A percentile compares a stretch with the other conserved stretches of the same genome.
Conservation (phyloP, 83 land plant genomes). For the Picea mariana region DNA sequence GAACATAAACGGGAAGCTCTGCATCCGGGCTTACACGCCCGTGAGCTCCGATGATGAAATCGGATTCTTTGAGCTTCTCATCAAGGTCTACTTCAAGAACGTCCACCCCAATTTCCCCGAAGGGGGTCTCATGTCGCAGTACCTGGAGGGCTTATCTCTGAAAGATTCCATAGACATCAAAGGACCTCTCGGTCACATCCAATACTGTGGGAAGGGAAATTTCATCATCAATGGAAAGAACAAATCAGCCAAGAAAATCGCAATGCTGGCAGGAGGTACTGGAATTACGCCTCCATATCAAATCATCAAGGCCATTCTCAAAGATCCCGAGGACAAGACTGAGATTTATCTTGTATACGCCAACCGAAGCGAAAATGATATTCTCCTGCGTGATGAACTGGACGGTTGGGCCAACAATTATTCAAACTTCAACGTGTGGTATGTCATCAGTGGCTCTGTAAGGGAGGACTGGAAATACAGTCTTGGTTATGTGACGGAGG, state of each 20-base stretch:
- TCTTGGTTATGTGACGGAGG: constrained; percentile 55
- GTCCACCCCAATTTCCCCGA: constrained; percentile 24
- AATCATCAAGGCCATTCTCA: constrained; percentile 43
- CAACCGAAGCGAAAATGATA: constrained; percentile 8
- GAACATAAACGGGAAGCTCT: constrained; percentile 67
- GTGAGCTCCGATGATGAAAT: constrained; percentile 55
- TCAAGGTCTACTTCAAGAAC: constrained; percentile 78
- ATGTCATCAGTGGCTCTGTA: constrained; percentile 48
- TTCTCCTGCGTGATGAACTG: too few relatives aligned
- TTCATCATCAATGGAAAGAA: constrained; percentile 56
- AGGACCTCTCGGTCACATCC: constrained; percentile 90
- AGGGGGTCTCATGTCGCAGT: constrained; percentile 89
- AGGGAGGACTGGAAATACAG: constrained; percentile 60
- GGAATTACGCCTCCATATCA: constrained; percentile 75
- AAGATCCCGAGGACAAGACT: constrained; percentile 71
- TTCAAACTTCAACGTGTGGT: constrained; percentile 77
- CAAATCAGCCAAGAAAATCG: constrained; percentile 49
- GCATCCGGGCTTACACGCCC: too few relatives aligned
- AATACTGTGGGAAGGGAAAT: constrained; percentile 68
- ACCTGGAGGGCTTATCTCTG: constrained; percentile 55
- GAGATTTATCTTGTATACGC: constrained; percentile 73
- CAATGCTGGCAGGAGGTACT: constrained; percentile 93
- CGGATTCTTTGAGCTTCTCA: constrained; percentile 78
- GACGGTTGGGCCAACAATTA: constrained; percentile 43
- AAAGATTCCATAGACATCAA: constrained; percentile 67